Evolutionary conservation across 768 basidiomycete genomes (phyloP).

Genomic region (Leccinum incarnatum): DNA sequence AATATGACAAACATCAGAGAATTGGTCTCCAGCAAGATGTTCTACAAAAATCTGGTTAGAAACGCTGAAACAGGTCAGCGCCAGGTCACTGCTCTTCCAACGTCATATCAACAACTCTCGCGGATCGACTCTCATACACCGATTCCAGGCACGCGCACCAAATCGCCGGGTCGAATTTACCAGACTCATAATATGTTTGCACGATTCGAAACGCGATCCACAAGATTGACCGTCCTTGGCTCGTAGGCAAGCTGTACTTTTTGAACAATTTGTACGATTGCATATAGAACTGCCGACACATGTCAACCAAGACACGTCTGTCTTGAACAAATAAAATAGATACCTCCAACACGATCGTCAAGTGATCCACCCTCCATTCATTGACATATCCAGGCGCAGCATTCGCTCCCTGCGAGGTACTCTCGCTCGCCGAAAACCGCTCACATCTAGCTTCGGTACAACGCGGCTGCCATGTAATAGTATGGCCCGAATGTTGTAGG

Average conservation of each 20-base stretch:
- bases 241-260: neutral
- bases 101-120: too few relatives aligned
- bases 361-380: neutral
- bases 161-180: neutral
- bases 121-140: too few relatives aligned
- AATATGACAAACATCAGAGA: constrained; percentile 24
- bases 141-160: neutral
- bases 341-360: neutral
- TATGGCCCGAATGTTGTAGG: too few relatives aligned
- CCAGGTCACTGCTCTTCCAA: too few relatives aligned
- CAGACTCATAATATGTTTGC: neutral
- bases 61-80: neutral
- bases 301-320: neutral
- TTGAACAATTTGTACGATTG: neutral
- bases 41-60: constrained; percentile 37
- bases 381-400: neutral
- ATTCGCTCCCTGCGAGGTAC: neutral
- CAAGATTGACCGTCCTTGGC: neutral
- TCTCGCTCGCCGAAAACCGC: neutral
- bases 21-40: constrained; percentile 62
- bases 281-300: neutral
- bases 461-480: too few relatives aligned
- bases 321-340: too few relatives aligned
- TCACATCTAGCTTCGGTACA: too few relatives aligned
- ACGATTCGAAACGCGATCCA: neutral